These are phyloP conservation scores for Ilex aquifolium DNA, from an alignment of 257 asterid species.

Conservation along the genomic window DNA sequence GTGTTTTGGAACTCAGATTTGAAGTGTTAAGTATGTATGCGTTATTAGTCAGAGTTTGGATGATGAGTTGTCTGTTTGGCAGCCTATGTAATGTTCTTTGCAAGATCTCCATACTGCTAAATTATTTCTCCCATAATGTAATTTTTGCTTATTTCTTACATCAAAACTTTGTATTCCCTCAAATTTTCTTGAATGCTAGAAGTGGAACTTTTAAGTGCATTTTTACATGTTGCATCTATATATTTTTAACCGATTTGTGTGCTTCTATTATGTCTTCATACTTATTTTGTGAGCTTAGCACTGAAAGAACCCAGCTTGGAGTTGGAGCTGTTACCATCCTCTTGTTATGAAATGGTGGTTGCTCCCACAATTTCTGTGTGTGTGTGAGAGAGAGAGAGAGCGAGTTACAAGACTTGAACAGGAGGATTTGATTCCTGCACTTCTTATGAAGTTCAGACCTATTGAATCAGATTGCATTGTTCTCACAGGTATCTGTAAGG, in stretches of 20 bases:
- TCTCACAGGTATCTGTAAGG: constrained; percentile 74
- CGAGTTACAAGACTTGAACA: constrained; percentile 62
- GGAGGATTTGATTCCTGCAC: constrained; percentile 93
- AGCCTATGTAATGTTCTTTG: no score
- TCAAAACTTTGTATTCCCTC: not conserved
- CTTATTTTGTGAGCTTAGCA: constrained; percentile 77
- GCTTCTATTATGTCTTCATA: not conserved
- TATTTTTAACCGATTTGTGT: not conserved
- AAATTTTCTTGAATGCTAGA: not conserved
- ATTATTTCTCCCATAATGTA: not conserved
- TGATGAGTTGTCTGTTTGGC: no score
- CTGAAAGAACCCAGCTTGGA: constrained; percentile 77
- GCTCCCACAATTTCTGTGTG: no score
- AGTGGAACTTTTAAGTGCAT: no score
- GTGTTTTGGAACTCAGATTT: no score
- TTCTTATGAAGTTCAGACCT: constrained; percentile 73
- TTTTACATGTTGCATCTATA: no score
- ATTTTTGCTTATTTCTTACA: not conserved
- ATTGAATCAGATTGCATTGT: constrained; percentile 63
- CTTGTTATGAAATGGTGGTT: constrained; percentile 55
- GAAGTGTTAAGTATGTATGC: no score
- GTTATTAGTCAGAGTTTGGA: no score
- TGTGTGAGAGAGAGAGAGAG: no score
- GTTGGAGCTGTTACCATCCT: constrained; percentile 76
- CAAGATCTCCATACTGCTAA: not conserved